Conservation (phyloP, 2,329 filamentous ascomycete species). For the Alternaria sp. region DNA sequence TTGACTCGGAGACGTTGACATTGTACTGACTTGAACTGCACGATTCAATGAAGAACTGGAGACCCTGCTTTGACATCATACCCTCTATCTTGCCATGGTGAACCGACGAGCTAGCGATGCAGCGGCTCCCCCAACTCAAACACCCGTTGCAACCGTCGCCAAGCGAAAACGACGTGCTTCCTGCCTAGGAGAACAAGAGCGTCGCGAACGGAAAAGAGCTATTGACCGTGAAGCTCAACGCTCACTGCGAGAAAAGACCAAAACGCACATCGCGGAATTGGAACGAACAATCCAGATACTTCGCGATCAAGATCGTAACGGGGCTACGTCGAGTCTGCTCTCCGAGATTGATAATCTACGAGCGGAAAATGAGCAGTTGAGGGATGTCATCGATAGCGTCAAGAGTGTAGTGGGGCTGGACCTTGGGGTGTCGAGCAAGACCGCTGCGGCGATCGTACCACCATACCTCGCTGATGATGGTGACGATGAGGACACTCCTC, state of each 20-base stretch:
- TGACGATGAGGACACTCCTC: slow-evolving; percentile 17
- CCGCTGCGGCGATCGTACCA: not conserved
- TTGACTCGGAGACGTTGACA: slow-evolving; percentile 23
- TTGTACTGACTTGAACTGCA: slow-evolving; percentile 12
- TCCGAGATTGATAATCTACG: slow-evolving; percentile 41
- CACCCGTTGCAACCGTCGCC: slow-evolving; percentile 33
- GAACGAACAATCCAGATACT: slow-evolving; percentile 47
- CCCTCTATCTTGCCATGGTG: not conserved
- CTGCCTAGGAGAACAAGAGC: slow-evolving; percentile 45
- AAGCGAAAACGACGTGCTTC: slow-evolving; percentile 45
- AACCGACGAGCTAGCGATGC: slow-evolving; percentile 32
- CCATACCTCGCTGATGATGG: slow-evolving; percentile 8
- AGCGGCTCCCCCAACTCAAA: slow-evolving; percentile 21
- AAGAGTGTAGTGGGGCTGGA: slow-evolving; percentile 37
- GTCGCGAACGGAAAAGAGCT: slow-evolving; percentile 43
- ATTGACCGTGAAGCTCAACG: slow-evolving; percentile 47
- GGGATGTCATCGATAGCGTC: slow-evolving; percentile 44
- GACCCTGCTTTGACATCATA: slow-evolving; percentile 10
- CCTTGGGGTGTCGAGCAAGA: slow-evolving; percentile 25
- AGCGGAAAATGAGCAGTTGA: slow-evolving; percentile 43
- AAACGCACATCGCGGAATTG: slow-evolving; percentile 47
- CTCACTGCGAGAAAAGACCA: slow-evolving; percentile 47
- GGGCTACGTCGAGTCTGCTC: slow-evolving; percentile 38
- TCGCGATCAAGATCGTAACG: slow-evolving; percentile 41
- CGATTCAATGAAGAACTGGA: slow-evolving; percentile 14